Conservation (phyloP, 768 basidiomycete genomes). For the Clitopilus hobsonii region DNA sequence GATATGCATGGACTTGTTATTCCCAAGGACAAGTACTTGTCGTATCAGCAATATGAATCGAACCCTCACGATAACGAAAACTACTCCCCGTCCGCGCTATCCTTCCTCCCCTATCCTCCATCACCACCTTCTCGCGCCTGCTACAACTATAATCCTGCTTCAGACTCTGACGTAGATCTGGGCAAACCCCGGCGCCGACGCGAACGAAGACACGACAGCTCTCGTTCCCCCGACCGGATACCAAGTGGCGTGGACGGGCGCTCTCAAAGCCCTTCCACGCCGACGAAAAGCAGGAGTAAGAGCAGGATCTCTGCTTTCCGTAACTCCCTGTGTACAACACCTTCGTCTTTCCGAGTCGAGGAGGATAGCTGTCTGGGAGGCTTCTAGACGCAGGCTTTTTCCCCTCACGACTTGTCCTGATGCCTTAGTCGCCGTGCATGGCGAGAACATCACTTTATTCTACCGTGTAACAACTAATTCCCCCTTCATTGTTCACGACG, state of each 20-base stretch:
- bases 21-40: constrained; percentile 12
- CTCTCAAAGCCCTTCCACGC: constrained; percentile 7
- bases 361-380: constrained; percentile 41
- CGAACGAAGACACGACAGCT: constrained; percentile 30
- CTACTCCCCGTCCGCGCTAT: constrained; percentile 18
- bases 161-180: constrained; percentile 7
- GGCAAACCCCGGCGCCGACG: constrained; percentile 20
- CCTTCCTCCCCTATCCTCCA: constrained; percentile 34
- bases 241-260: constrained; percentile 15
- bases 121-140: constrained; percentile 15
- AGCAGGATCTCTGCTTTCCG: constrained; percentile 12
- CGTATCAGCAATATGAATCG: constrained; percentile 9
- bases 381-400: constrained; percentile 21
- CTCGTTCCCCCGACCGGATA: constrained; percentile 35
- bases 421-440: background rate
- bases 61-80: constrained; percentile 11
- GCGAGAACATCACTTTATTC: background rate
- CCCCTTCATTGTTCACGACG: background rate
- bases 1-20: constrained; percentile 23
- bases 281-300: constrained; percentile 13
- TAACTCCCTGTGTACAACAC: constrained; percentile 12
- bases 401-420: background rate
- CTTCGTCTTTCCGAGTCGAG: constrained; percentile 20
- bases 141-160: constrained; percentile 9
- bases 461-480: background rate